Evolutionary conservation across 331 rosid species (phyloP), one percentile per base, ranked within the genome.

Genomic region (Spiraea crenata): DNA sequence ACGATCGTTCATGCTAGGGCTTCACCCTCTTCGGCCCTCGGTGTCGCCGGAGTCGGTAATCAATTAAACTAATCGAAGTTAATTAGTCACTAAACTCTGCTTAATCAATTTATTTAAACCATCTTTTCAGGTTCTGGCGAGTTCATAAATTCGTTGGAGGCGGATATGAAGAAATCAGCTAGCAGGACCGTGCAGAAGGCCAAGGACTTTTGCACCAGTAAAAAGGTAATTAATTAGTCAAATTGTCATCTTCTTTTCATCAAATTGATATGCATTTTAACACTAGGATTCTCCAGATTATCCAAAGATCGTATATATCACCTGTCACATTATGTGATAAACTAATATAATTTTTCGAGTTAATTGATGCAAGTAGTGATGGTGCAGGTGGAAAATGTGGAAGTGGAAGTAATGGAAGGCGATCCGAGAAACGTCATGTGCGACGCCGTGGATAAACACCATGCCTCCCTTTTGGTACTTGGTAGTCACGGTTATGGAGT

Each of bases 401-500:
- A 15, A 13, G 37, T 66, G 19, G 80, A 81, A 51, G 45, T 79
- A 17, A 10, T 65, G 65, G 82, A 85, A 69, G 86, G 86, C 20
- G 84, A 85, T 76, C 76, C 86, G 7, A 76, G 84, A 63, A 70
- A 70, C 46, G 82, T 67, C 6, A 16, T 85, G 37, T 77, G 80
- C 31, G 86, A 85, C 4, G 69, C 79, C 5, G 82, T 74, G 10
- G 86, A 81, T 8, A 79, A 66, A 38, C 56, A 57, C 65, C 67
- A 50, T 9, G 82, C 86, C 34, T 16, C 77, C 3, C 40, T 85
- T 37, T 47, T 79, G 77, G 71, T 82, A 54, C 50, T 79, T 55
- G 84, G 84, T 4, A 76, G 84, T 68, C 84, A 59, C 47, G 70
- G 76, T 42, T 76, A 83, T 79, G 86, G 86, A 34, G 13, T 39